Conservation (phyloP, 1,284 basidiomycete genomes). For the Malassezia nana region DNA sequence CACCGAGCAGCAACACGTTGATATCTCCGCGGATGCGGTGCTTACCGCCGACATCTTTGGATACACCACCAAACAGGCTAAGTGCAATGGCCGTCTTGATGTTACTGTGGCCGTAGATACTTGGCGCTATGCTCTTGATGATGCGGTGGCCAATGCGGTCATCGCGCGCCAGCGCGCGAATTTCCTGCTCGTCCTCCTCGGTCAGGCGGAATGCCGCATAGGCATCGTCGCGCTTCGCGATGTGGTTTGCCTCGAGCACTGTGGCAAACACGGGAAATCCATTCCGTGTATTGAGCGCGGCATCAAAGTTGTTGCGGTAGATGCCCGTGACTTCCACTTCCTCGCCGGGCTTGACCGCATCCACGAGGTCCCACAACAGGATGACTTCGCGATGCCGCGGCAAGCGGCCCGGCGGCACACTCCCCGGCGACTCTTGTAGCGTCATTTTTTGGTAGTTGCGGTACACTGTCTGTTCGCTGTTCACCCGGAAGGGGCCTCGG, state of each 20-base stretch:
- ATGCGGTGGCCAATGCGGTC: constrained; percentile 92
- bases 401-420: constrained; percentile 89
- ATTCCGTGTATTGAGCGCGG: constrained; percentile 93
- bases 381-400: constrained; percentile 94
- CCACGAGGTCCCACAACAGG: constrained; percentile 93
- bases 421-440: constrained; percentile 94
- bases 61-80: constrained; percentile 82
- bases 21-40: constrained; percentile 94
- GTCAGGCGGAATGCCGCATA: constrained; percentile 93
- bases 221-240: constrained; percentile 81
- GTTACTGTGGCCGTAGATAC: constrained; percentile 96
- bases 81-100: constrained; percentile 96
- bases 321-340: constrained; percentile 87
- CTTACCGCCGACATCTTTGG: constrained; percentile 93
- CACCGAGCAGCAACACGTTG: constrained; percentile 86
- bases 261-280: constrained; percentile 99
- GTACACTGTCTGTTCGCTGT: constrained; percentile 98
- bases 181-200: constrained; percentile 88
- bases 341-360: constrained; percentile 93
- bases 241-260: constrained; percentile 80
- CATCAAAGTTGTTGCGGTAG: constrained; percentile 98
- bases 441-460: constrained; percentile 99
- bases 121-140: constrained; percentile 94
- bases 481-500: constrained; percentile 89
- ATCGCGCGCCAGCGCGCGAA: constrained; percentile 73